These are phyloP conservation scores for Magnaporthales sp. DNA, from an alignment of 2,329 filamentous ascomycete genomes.

Conservation along the genomic window DNA sequence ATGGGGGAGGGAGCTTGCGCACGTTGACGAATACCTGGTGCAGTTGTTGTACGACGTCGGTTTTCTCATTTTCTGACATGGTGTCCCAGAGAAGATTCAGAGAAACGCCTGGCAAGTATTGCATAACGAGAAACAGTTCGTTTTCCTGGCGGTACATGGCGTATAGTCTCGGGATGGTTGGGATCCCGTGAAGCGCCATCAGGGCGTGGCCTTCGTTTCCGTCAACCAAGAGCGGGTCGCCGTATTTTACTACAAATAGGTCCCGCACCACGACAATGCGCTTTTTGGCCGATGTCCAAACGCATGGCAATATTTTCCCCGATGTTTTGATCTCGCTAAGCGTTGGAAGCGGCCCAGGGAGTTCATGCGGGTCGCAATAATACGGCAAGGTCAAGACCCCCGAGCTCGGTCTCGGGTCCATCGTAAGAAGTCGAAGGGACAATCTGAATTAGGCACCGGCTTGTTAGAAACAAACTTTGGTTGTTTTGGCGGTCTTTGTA, in stretches of 20 bases:
- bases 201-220: conserved; percentile 10
- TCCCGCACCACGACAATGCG: conserved; percentile 5
- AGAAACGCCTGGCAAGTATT: conserved; percentile 6
- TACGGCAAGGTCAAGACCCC: conserved; percentile 7
- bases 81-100: conserved; percentile 6
- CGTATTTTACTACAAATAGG: conserved; percentile 9
- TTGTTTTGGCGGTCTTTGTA: too few relatives aligned
- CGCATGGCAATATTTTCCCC: background rate
- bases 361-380: conserved; percentile 5
- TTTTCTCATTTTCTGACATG: conserved; percentile 6
- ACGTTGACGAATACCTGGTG: conserved; percentile 5
- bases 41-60: conserved; percentile 5
- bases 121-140: conserved; percentile 8
- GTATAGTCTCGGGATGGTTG: conserved; percentile 7
- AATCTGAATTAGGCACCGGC: too few relatives aligned
- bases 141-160: conserved; percentile 9
- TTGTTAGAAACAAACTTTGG: too few relatives aligned
- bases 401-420: too few relatives aligned
- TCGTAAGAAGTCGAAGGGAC: too few relatives aligned
- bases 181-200: conserved; percentile 3
- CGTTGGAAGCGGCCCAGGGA: conserved; percentile 6
- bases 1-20: conserved; percentile 4
- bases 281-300: background rate
- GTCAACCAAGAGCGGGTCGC: background rate
- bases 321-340: conserved; percentile 5